These are phyloP conservation scores for Nyctanthes arbortristis DNA, from an alignment of 257 asterid genomes.

Conservation along the genomic window DNA sequence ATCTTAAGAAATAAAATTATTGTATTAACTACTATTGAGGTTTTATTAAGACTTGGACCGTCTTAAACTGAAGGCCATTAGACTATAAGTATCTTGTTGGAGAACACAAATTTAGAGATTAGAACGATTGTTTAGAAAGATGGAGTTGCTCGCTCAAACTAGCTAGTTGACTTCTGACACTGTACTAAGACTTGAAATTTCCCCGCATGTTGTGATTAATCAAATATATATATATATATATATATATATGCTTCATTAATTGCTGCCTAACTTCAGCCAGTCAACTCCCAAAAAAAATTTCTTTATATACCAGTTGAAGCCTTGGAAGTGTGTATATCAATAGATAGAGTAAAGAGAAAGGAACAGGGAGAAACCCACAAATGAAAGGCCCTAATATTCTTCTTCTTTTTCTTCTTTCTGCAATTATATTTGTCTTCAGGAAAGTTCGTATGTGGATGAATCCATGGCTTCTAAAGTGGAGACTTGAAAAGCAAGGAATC, in stretches of 20 bases:
- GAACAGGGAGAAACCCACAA: conserved; percentile 18
- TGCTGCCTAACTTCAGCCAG: background rate
- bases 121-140: too few relatives aligned
- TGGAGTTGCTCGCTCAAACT: too few relatives aligned
- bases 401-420: conserved; percentile 21
- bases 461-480: conserved; percentile 42
- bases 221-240: too few relatives aligned
- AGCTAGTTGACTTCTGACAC: too few relatives aligned
- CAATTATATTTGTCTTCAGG: background rate
- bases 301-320: background rate
- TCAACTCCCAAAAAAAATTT: background rate
- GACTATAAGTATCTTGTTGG: too few relatives aligned
- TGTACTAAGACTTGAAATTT: too few relatives aligned
- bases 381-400: conserved; percentile 41
- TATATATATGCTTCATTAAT: background rate
- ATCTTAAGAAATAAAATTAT: too few relatives aligned
- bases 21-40: too few relatives aligned
- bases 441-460: conserved; percentile 36
- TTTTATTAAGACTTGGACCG: too few relatives aligned
- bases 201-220: too few relatives aligned
- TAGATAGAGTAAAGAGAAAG: conserved; percentile 10
- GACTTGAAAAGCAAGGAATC: conserved; percentile 67
- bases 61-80: too few relatives aligned
- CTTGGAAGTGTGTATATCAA: background rate
- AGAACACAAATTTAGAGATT: too few relatives aligned